These are phyloP conservation scores for Leccinum obscurum DNA, from an alignment of 768 basidiomycete genomes.

Conservation along the genomic window DNA sequence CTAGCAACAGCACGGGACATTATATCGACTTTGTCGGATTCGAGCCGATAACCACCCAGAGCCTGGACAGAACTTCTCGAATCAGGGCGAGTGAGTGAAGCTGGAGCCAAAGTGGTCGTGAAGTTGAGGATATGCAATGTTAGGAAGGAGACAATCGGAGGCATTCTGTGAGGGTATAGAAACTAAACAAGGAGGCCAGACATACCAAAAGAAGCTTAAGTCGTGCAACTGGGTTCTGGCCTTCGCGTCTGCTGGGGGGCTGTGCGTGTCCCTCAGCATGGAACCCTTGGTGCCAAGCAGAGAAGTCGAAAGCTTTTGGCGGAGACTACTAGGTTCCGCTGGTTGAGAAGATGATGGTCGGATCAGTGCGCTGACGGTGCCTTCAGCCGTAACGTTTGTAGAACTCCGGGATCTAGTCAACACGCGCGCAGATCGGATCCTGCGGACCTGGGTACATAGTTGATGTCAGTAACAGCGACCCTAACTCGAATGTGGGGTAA, in stretches of 20 bases:
- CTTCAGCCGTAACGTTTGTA: slow-evolving; percentile 28
- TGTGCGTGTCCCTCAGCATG: slow-evolving; percentile 44
- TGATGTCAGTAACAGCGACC: slow-evolving; percentile 10
- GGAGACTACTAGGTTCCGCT: slow-evolving; percentile 16
- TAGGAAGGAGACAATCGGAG: slow-evolving; percentile 85
- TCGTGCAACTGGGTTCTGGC: slow-evolving; percentile 80
- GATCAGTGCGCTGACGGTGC: slow-evolving; percentile 31
- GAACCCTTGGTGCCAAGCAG: slow-evolving; percentile 53
- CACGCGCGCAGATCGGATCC: slow-evolving; percentile 63
- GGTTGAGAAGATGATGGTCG: slow-evolving; percentile 26
- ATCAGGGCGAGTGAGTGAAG: slow-evolving; percentile 48
- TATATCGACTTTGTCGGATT: slow-evolving; percentile 65
- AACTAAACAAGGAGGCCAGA: slow-evolving; percentile 9
- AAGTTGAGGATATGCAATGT: slow-evolving; percentile 91
- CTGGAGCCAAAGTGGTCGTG: slow-evolving; percentile 82
- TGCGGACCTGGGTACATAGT: slow-evolving; percentile 52
- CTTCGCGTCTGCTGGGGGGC: slow-evolving; percentile 42
- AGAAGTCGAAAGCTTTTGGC: slow-evolving; percentile 30
- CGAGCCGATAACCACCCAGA: slow-evolving; percentile 18
- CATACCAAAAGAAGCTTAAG: slow-evolving; percentile 85
- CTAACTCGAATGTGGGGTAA: neutral
- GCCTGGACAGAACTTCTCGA: slow-evolving; percentile 18
- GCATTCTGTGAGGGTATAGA: slow-evolving; percentile 2
- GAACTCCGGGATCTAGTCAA: slow-evolving; percentile 41
- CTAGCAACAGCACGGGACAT: slow-evolving; percentile 57